Conservation (phyloP, 441 rosid genomes). For the Gossypium schwendimanii region DNA sequence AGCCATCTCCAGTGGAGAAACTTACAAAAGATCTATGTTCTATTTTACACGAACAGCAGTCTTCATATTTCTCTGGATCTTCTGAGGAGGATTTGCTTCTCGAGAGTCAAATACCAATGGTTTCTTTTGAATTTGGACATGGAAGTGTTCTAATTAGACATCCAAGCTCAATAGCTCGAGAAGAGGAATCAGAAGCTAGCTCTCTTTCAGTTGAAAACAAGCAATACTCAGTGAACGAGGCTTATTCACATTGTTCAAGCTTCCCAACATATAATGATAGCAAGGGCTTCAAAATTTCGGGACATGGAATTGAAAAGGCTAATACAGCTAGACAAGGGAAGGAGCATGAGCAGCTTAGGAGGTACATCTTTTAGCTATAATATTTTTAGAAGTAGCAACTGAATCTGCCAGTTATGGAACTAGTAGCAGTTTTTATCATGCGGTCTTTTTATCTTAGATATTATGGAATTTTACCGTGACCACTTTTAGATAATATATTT, state of each 20-base stretch:
- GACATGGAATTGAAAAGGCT: conserved; percentile 33
- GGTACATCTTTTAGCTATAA: conserved; percentile 32
- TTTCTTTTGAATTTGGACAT: conserved; percentile 94
- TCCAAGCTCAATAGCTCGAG: conserved; percentile 77
- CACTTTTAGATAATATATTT: conserved; percentile 11
- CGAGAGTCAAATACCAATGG: conserved; percentile 85
- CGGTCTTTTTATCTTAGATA: not conserved
- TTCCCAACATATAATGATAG: conserved; percentile 36
- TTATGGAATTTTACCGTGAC: not conserved
- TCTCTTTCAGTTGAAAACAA: conserved; percentile 86
- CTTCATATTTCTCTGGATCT: conserved; percentile 76
- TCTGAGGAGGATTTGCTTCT: conserved; percentile 91
- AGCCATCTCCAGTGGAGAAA: conserved; percentile 84
- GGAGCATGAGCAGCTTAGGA: conserved; percentile 51
- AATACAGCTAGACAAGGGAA: conserved; percentile 38
- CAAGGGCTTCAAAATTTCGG: conserved; percentile 28
- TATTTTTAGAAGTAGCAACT: not conserved
- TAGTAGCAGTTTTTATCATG: not conserved
- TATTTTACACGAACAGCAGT: conserved; percentile 88
- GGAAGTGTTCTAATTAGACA: conserved; percentile 92
- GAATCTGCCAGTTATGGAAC: conserved; percentile 2
- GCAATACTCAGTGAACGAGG: conserved; percentile 43
- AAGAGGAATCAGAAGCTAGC: conserved; percentile 97
- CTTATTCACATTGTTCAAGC: conserved; percentile 48
- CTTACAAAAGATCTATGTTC: conserved; percentile 78